A percentile compares a stretch with the other conserved stretches of the same genome.
Conservation (phyloP, 2,329 filamentous ascomycete genomes). For the Aspergillus tamarii region DNA sequence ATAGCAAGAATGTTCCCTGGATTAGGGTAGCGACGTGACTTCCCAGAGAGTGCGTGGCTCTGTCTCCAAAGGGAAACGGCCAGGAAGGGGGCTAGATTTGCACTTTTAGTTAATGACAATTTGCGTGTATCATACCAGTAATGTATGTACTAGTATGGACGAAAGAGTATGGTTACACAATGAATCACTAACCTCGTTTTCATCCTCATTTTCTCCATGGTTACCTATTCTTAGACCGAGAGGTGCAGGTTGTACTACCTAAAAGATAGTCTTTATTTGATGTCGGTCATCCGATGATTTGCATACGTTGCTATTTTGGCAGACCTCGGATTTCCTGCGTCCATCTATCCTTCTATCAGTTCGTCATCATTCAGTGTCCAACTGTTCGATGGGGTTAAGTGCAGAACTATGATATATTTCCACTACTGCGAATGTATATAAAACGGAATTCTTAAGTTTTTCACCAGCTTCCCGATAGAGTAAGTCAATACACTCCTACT, state of each 20-base stretch:
- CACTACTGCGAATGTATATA: background rate
- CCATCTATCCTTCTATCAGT: background rate
- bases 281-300: conserved; percentile 6
- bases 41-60: conserved; percentile 7
- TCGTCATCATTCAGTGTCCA: background rate
- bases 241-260: background rate
- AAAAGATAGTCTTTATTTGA: conserved; percentile 1
- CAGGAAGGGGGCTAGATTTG: conserved; percentile 14
- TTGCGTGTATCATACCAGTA: conserved; percentile 6
- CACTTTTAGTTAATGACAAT: background rate
- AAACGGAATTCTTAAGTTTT: background rate
- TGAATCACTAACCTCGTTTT: background rate
- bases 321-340: background rate
- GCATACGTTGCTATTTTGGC: background rate
- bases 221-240: background rate
- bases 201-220: conserved; percentile 1
- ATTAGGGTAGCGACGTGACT: no score
- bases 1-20: background rate
- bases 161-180: conserved; percentile 10
- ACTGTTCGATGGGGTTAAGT: background rate
- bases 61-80: no score
- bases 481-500: background rate
- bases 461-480: background rate
- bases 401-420: background rate
- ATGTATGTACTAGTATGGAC: background rate